phyloP scores from a whole-genome alignment of 768 basidiomycete species.

The Dacryopinax primogenitus region DNA sequence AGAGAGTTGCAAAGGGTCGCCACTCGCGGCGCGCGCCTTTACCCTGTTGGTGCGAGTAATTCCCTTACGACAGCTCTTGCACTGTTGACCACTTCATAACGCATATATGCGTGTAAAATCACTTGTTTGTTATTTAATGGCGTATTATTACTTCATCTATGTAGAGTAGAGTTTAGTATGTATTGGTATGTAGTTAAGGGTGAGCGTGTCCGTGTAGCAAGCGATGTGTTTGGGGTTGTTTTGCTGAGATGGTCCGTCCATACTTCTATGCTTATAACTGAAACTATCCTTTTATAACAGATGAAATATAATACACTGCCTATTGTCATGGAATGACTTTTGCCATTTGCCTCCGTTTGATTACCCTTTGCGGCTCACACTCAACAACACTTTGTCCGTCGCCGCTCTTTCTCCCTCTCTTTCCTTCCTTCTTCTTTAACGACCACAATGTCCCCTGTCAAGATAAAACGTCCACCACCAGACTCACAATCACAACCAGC shows the following conservation, averaged over 20 bases:
- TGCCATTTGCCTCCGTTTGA: not conserved
- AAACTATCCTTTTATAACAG: no score
- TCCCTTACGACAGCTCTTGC: not conserved
- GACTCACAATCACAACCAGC: not conserved
- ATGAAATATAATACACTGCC: no score
- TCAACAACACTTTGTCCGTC: not conserved
- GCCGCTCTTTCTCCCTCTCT: not conserved
- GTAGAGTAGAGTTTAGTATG: no score
- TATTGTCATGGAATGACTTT: not conserved
- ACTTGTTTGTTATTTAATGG: no score
- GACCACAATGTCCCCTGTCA: not conserved
- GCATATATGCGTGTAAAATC: not conserved
- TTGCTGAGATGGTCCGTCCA: no score
- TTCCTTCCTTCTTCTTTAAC: not conserved
- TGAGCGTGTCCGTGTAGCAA: no score
- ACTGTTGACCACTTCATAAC: not conserved
- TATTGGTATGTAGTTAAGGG: no score
- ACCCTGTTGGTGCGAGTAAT: not conserved
- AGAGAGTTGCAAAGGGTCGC: slow-evolving; percentile 19
- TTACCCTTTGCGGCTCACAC: not conserved
- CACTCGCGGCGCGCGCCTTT: slow-evolving; percentile 2
- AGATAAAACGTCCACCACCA: not conserved
- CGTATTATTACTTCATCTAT: no score
- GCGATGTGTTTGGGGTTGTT: no score
- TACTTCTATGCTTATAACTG: no score